Evolutionary conservation across 306 rosid genomes (phyloP).

Genomic region (Rubus parviflorus): DNA sequence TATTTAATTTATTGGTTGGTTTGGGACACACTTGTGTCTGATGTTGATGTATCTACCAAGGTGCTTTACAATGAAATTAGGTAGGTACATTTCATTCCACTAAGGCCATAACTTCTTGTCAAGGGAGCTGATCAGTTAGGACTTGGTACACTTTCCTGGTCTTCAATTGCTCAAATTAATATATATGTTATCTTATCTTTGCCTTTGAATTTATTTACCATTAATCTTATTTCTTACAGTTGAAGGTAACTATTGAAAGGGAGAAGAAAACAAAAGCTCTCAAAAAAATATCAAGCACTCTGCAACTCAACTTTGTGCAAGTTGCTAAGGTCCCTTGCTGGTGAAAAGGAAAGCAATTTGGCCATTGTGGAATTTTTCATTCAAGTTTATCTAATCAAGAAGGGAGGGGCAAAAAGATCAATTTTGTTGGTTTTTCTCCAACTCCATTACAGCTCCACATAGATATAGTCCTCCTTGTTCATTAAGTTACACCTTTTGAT

Average conservation of each 20-base stretch:
- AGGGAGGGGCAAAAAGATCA: conserved; percentile 5
- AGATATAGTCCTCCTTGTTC: neutral
- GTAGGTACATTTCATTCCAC: conserved; percentile 11
- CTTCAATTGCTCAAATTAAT: neutral
- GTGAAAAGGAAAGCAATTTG: conserved; percentile 34
- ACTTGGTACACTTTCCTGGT: neutral
- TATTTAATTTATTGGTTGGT: conserved; percentile 18
- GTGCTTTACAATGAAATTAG: conserved; percentile 11
- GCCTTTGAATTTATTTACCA: neutral
- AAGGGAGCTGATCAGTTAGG: neutral
- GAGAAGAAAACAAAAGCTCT: neutral
- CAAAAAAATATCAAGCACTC: neutral
- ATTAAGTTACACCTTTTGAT: conserved; percentile 9
- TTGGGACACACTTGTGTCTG: conserved; percentile 18
- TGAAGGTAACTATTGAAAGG: neutral
- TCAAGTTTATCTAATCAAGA: conserved; percentile 37
- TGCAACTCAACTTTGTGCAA: conserved; percentile 21
- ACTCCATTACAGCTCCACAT: conserved; percentile 2
- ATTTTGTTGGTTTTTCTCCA: conserved; percentile 21
- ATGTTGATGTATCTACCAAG: conserved; percentile 13
- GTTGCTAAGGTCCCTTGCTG: conserved; percentile 28
- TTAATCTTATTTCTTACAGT: neutral
- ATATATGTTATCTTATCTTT: neutral
- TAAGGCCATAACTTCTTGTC: neutral
- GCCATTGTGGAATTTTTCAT: conserved; percentile 25